These are phyloP conservation scores for Tetrahymena elliotti DNA, from an alignment of 73 alveolate species.

Conservation along the genomic window DNA sequence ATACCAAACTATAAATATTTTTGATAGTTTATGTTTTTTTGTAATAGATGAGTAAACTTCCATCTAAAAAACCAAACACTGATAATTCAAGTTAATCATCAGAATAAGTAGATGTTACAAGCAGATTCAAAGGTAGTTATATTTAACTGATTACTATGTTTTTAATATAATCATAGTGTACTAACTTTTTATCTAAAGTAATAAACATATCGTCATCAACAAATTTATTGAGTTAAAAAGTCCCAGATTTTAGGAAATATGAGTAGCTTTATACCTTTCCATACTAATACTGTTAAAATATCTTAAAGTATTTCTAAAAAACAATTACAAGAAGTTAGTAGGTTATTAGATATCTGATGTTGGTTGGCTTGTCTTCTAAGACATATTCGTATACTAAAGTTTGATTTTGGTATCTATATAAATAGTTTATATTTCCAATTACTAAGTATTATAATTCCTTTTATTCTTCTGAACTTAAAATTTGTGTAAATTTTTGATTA, in stretches of 20 bases:
- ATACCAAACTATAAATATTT: not conserved
- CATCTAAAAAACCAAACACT: not conserved
- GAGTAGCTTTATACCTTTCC: not conserved
- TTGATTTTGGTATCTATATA: not conserved
- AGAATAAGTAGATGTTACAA: not conserved
- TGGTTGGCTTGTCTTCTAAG: not conserved
- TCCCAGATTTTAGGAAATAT: not conserved
- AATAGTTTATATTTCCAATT: not conserved
- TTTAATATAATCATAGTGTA: not conserved
- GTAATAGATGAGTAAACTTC: not conserved
- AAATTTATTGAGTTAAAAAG: not conserved
- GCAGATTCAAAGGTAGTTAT: not conserved
- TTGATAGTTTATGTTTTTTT: not conserved
- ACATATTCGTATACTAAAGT: not conserved
- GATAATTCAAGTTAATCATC: not conserved
- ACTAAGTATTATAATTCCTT: not conserved
- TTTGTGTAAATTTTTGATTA: not conserved
- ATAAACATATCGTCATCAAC: not conserved
- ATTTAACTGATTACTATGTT: not conserved
- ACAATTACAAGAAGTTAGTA: not conserved
- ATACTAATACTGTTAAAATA: not conserved
- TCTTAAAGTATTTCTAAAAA: not conserved
- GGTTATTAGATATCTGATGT: not conserved
- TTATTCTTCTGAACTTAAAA: not conserved
- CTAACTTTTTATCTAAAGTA: not conserved